These are phyloP conservation scores for Alternaria triticina DNA, from an alignment of 2,329 filamentous ascomycete species.

Conservation along the genomic window DNA sequence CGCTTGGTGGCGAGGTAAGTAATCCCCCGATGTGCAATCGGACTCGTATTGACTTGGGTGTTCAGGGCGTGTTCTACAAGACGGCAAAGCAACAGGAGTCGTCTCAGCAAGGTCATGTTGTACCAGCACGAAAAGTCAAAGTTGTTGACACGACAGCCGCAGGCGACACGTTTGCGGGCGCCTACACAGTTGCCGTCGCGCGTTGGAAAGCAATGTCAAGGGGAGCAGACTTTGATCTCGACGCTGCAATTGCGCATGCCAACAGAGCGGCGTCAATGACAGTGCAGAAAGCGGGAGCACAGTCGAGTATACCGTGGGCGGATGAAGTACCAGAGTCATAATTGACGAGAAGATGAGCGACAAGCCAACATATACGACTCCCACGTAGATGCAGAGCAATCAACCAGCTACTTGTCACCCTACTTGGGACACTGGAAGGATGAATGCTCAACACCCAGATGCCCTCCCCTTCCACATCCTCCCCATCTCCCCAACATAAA, in stretches of 20 bases:
- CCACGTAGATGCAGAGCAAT: no score
- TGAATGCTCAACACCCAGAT: no score
- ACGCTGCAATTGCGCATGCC: constrained; percentile 65
- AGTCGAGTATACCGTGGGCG: constrained; percentile 71
- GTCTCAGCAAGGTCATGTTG: constrained; percentile 50
- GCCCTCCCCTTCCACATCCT: constrained; percentile 11
- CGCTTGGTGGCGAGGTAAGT: constrained; percentile 76
- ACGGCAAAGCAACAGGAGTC: constrained; percentile 55
- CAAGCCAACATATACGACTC: no score
- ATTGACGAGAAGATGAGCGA: not conserved
- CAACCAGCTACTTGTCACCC: no score
- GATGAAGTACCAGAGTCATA: constrained; percentile 55
- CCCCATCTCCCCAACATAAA: constrained; percentile 57
- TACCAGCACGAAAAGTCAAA: constrained; percentile 71
- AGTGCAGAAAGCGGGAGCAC: constrained; percentile 70
- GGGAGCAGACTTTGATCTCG: constrained; percentile 56
- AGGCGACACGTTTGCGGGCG: constrained; percentile 92
- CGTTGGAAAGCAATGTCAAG: constrained; percentile 50
- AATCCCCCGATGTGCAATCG: not conserved
- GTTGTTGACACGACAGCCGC: constrained; percentile 95
- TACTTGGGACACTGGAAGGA: no score
- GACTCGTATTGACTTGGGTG: constrained; percentile 28
- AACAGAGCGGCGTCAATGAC: constrained; percentile 69
- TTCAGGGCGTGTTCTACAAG: constrained; percentile 49
- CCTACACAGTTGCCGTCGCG: constrained; percentile 78